Conservation (phyloP, 768 basidiomycete species). For the Strobilomyces dryophilus region DNA sequence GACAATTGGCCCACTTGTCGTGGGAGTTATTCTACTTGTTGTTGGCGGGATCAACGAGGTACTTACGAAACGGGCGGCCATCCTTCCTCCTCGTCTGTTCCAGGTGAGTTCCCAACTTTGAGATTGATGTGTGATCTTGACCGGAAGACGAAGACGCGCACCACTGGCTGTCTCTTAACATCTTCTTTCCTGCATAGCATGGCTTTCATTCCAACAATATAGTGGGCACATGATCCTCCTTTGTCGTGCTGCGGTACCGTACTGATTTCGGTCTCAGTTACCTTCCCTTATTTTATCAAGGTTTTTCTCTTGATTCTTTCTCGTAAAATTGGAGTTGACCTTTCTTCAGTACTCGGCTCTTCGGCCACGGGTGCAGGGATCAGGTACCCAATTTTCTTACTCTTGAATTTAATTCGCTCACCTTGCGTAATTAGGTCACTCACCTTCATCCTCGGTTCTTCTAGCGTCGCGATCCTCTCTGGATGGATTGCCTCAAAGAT, state of each 20-base stretch:
- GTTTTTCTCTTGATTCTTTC: neutral
- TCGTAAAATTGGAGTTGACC: neutral
- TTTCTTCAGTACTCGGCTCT: constrained; percentile 49
- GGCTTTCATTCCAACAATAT: constrained; percentile 49
- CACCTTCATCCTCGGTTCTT: constrained; percentile 59
- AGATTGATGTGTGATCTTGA: neutral
- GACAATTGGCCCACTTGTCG: constrained; percentile 53
- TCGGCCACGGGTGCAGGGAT: constrained; percentile 72
- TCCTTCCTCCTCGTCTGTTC: constrained; percentile 72
- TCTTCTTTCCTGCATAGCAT: constrained; percentile 58
- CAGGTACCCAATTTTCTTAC: constrained; percentile 47
- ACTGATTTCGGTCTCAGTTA: constrained; percentile 34
- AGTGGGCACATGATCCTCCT: constrained; percentile 8
- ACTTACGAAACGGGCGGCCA: constrained; percentile 59
- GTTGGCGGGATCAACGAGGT: constrained; percentile 52
- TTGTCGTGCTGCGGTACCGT: constrained; percentile 17
- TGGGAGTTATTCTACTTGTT: constrained; percentile 52
- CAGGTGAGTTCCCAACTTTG: constrained; percentile 39
- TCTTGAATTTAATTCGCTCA: neutral
- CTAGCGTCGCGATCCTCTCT: constrained; percentile 48
- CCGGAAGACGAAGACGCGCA: constrained; percentile 50
- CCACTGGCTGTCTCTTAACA: constrained; percentile 58
- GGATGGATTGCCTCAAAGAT: constrained; percentile 58
- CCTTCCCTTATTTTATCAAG: constrained; percentile 72
- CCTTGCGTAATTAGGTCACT: constrained; percentile 49